These are phyloP conservation scores for Mortierella sp. DNA, from an alignment of 371 early-diverging fungal genomes.

Conservation along the genomic window DNA sequence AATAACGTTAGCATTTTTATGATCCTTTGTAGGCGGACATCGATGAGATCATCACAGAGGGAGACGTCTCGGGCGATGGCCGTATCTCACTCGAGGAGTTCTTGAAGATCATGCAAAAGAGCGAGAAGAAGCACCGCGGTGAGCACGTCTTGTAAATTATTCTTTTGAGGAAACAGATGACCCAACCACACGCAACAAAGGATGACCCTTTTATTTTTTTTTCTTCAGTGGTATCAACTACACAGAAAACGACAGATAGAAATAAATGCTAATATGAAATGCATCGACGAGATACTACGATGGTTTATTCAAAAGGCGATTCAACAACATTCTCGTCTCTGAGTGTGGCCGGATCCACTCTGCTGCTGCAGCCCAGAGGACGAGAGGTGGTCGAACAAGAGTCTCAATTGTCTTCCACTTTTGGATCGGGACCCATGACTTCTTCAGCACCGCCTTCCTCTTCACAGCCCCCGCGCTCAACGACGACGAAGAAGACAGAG, in stretches of 20 bases:
- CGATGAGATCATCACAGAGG: slow-evolving; percentile 45
- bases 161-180: background rate
- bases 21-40: slow-evolving; percentile 37
- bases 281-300: background rate
- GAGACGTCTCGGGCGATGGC: slow-evolving; percentile 50
- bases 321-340: slow-evolving; percentile 26
- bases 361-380: slow-evolving; percentile 21
- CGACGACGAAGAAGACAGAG: background rate
- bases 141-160: slow-evolving; percentile 37
- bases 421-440: slow-evolving; percentile 11
- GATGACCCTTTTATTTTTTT: background rate
- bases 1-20: background rate
- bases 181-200: background rate
- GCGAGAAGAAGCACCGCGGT: slow-evolving; percentile 50
- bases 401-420: slow-evolving; percentile 16
- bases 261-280: background rate
- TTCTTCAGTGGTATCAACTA: background rate
- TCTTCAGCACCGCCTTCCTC: slow-evolving; percentile 11
- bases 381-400: slow-evolving; percentile 24
- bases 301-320: background rate
- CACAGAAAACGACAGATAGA: background rate
- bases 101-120: slow-evolving; percentile 53
- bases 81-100: slow-evolving; percentile 51
- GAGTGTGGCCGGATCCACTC: slow-evolving; percentile 23
- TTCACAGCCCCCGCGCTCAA: background rate